A percentile compares a stretch with the other conserved stretches of the same genome.
Evolutionary conservation across 768 basidiomycete genomes (phyloP).

Genomic region (Naganishia onofrii): DNA sequence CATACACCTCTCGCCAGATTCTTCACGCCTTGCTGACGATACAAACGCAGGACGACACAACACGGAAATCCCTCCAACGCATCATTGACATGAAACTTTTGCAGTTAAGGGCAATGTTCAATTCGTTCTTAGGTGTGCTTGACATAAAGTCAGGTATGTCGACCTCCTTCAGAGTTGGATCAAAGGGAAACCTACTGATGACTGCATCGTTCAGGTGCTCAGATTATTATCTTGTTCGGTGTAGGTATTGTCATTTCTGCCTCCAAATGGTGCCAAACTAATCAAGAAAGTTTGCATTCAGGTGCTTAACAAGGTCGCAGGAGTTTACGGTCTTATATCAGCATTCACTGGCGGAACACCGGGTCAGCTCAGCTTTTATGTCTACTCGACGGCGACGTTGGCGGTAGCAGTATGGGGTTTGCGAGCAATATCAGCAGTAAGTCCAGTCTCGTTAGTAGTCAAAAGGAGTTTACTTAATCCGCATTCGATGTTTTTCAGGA

Average conservation of each 20-base stretch:
- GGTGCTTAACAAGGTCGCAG: constrained; percentile 89
- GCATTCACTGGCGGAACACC: constrained; percentile 79
- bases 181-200: background rate
- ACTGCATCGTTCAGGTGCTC: constrained; percentile 59
- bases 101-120: constrained; percentile 38
- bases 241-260: constrained; percentile 57
- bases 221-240: constrained; percentile 80
- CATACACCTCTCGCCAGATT: background rate
- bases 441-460: constrained; percentile 49
- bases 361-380: constrained; percentile 84
- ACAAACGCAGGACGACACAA: background rate
- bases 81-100: constrained; percentile 9
- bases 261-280: background rate
- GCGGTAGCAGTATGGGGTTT: constrained; percentile 82
- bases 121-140: constrained; percentile 76
- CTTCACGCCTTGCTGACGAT: background rate
- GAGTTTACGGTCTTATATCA: constrained; percentile 92
- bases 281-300: constrained; percentile 17
- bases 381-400: constrained; percentile 83
- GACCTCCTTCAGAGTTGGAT: background rate
- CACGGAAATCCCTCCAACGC: background rate
- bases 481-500: constrained; percentile 60
- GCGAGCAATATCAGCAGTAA: constrained; percentile 75
- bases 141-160: constrained; percentile 79
- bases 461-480: background rate